Base-by-base conservation (phyloP, 345 rosid species). In the Erodium maritimum region DNA sequence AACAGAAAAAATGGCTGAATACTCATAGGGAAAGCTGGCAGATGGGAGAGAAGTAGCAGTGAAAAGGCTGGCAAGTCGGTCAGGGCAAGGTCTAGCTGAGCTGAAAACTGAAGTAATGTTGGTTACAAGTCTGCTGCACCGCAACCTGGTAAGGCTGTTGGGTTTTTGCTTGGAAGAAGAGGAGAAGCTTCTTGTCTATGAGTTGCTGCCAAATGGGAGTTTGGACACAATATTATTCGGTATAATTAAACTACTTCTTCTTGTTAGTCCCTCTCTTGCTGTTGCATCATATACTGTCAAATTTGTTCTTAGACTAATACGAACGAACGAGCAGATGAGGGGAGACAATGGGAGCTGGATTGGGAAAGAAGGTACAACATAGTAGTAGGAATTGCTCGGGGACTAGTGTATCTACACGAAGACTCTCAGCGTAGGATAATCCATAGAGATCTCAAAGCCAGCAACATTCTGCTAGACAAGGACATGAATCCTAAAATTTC, bases 131-230 rank as follows among this genome's bases (percentile, higher is more conserved):
- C 57, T 78, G 50, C 42, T 58, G 63, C 80, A 80, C 12, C 66
- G 71, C n/a, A 80, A 80, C 66, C 71, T 80, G 8, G 82, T 77
- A 12, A 73, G 63, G 71, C 56, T 80, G 63, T 20, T 70, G 16
- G 81, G 80, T 24, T 77, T 77, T 60, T 77, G 72, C 65, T 55
- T 70, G 33, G 75, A 73, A 64, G 73, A 71, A 55, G 21, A 69
- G 22, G 74, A 70, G 60, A 76, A 72, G 68, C 69, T 77, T 2
- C 79, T 79, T 14, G 80, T 80, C 3, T 75, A 77, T 18, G 85
- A 77, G 59, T 71, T 67, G 62, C 55, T 80, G 9, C 69, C 73
- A 19, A 77, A 73, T 63, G 78, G 71, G 37, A 74, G 82, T 63
- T 59, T 78, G 65, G 82, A 71, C 64, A 71, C 67, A 21, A 52